Conservation (phyloP, 176 grass and related monocot species). For the Oryza rufipogon region DNA sequence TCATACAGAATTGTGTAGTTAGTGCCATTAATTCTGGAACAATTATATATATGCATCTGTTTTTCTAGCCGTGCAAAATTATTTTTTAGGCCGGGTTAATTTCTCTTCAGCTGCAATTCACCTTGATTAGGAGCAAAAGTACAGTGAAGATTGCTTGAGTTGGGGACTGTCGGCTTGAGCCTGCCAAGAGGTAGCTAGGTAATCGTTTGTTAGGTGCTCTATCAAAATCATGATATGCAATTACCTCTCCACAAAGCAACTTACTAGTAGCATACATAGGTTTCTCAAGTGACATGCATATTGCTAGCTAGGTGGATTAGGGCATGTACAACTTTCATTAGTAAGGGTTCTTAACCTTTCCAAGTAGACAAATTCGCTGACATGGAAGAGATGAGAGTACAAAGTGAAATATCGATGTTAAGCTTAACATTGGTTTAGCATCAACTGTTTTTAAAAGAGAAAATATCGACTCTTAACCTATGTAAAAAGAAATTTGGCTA, state of each 20-base stretch:
- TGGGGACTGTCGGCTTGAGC: constrained; percentile 52
- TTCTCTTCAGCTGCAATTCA: background rate
- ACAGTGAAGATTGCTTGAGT: constrained; percentile 44
- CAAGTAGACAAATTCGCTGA: too few species aligned
- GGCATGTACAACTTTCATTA: too few species aligned
- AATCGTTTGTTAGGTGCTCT: constrained; percentile 9
- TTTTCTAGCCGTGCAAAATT: background rate
- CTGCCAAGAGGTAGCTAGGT: constrained; percentile 25
- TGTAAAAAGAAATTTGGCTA: too few species aligned
- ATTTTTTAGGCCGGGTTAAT: background rate
- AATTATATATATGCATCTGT: background rate
- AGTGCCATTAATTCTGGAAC: background rate
- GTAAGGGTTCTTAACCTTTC: too few species aligned
- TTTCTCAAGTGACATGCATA: background rate
- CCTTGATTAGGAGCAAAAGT: constrained; percentile 1
- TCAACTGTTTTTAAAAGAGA: too few species aligned
- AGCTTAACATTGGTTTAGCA: too few species aligned
- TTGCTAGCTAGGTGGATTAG: background rate
- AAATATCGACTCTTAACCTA: too few species aligned
- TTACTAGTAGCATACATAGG: background rate
- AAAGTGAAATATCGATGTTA: too few species aligned
- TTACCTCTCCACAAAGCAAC: constrained; percentile 8
- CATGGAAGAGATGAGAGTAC: too few species aligned
- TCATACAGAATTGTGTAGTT: background rate
- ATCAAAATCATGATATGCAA: constrained; percentile 36